A percentile compares a stretch with the other conserved stretches of the same genome.
Evolutionary conservation across 2,329 filamentous ascomycete species (phyloP).

Genomic region (Ophiostoma fasciatum): DNA sequence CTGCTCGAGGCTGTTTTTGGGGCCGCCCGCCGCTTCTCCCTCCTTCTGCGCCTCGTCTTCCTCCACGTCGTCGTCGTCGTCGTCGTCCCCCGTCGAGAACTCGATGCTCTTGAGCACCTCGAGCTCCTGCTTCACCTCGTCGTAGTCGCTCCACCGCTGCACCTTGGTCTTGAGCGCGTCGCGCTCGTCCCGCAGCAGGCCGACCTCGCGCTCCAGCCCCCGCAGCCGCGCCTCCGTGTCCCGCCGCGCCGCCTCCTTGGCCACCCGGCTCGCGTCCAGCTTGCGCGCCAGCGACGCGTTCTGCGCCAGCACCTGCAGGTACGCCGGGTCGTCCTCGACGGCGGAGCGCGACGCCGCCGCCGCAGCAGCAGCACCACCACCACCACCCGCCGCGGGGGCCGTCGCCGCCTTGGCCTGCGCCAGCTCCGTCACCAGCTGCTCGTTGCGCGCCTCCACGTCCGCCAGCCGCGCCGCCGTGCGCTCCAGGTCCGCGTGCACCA

Average conservation of each 20-base stretch:
- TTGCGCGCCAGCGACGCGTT: constrained; percentile 86
- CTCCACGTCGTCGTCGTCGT: constrained; percentile 32
- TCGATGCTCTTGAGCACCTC: constrained; percentile 97
- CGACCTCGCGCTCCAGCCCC: constrained; percentile 64
- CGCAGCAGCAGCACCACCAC: too few species aligned
- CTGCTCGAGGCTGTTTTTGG: constrained; percentile 84
- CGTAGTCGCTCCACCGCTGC: constrained; percentile 84
- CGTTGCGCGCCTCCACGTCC: constrained; percentile 86
- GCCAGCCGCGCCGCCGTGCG: constrained; percentile 74
- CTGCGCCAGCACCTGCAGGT: constrained; percentile 77
- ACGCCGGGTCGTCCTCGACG: constrained; percentile 79
- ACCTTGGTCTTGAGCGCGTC: constrained; percentile 69
- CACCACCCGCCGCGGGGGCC: constrained; percentile 25
- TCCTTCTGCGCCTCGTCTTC: constrained; percentile 37
- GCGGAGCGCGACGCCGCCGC: constrained; percentile 16
- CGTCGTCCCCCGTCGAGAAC: constrained; percentile 81
- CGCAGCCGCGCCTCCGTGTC: constrained; percentile 62
- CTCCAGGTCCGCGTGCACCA: constrained; percentile 83
- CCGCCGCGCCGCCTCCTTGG: constrained; percentile 68
- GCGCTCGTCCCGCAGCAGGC: constrained; percentile 62
- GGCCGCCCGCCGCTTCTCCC: too few species aligned
- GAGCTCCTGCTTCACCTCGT: constrained; percentile 88
- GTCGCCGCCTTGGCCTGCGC: constrained; percentile 72
- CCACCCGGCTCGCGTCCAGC: constrained; percentile 67
- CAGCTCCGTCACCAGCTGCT: constrained; percentile 79